Evolutionary conservation across 78 protist species (phyloP), one percentile per base, ranked within the genome.

Genomic region (Dictyostelium intermedium): DNA sequence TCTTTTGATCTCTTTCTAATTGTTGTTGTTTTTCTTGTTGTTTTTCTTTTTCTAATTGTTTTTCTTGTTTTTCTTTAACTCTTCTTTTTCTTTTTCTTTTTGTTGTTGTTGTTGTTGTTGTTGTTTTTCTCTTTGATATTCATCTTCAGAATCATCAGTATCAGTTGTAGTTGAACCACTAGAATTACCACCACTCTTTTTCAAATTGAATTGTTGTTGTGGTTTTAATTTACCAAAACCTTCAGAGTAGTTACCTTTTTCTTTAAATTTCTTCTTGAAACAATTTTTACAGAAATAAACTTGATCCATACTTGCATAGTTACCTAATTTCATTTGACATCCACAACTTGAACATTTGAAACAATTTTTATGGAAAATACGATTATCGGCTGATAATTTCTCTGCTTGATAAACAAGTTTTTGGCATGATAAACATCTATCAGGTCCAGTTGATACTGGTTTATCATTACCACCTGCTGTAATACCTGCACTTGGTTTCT

Each of bases 221-320:
- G 93, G 93, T 69, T 89, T 89, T 27, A 80, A 43, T 72, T 84
- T 76, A 35, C 96, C 96, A 80, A 93, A 93, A 27, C 96, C 96
- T 81, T 85, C 87, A 78, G 32, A 16, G 25, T 93, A 93, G 18
- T 93, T 85, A 1, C 96, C 96, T 66, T 61, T 61, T 25, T 61
- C 72, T 25, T 20, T 25, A 25, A 61, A 61, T 13, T 25, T 25
- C 34, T 69, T 69, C n/a, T 93, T 93, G 96, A 93, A 93, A 43
- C 91, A 85, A 50, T 92, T 87, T n/a, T 93, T 93, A 35, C 93
- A 93, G 34, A 25, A 93, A 11, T 39, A 10, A 53, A 76, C 47
- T 1, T 91, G 78, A 11, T 93, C 91, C 93, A 93, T 79, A 1
- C 83, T 56, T n/a, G 96, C 96, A 43, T 86, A 93, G 20, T 76